A percentile compares a stretch with the other conserved stretches of the same genome.
Evolutionary conservation across 768 basidiomycete genomes (phyloP).

Genomic region (Boletus insuetus): DNA sequence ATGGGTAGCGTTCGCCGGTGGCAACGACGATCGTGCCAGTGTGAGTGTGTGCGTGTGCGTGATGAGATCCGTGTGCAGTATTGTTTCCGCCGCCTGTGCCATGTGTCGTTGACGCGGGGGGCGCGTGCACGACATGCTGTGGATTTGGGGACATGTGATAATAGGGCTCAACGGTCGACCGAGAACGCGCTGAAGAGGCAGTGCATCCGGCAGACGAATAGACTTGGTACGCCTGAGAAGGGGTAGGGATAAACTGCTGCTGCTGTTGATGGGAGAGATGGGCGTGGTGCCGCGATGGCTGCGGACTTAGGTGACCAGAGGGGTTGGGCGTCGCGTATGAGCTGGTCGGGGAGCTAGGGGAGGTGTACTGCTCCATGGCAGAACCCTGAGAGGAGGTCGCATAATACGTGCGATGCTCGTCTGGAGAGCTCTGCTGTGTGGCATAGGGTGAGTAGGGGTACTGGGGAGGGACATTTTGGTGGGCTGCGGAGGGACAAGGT

Average conservation of each 20-base stretch:
- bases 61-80: slow-evolving; percentile 10
- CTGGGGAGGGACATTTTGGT: slow-evolving; percentile 15
- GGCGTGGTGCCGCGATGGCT: slow-evolving; percentile 15
- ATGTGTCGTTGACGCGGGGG: slow-evolving; percentile 12
- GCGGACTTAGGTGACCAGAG: slow-evolving; percentile 15
- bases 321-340: slow-evolving; percentile 21
- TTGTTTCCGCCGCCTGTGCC: slow-evolving; percentile 15
- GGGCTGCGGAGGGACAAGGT: slow-evolving; percentile 16
- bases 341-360: slow-evolving; percentile 17
- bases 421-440: slow-evolving; percentile 12
- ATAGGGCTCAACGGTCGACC: slow-evolving; percentile 36
- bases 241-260: slow-evolving; percentile 47
- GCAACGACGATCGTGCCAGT: slow-evolving; percentile 14
- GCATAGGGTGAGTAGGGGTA: slow-evolving; percentile 22
- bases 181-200: slow-evolving; percentile 25
- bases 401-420: slow-evolving; percentile 28
- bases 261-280: slow-evolving; percentile 19
- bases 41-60: slow-evolving; percentile 7
- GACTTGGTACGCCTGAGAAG: slow-evolving; percentile 40
- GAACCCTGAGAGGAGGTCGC: slow-evolving; percentile 15
- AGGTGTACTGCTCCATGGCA: slow-evolving; percentile 21
- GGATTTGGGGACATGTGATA: slow-evolving; percentile 40
- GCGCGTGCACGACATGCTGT: slow-evolving; percentile 28
- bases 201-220: slow-evolving; percentile 31
- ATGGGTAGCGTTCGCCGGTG: slow-evolving; percentile 61